A percentile compares a stretch with the other conserved stretches of the same genome.
Evolutionary conservation across 1,139 yeast genomes (phyloP).

Genomic region (Blastobotrys serpentis): DNA sequence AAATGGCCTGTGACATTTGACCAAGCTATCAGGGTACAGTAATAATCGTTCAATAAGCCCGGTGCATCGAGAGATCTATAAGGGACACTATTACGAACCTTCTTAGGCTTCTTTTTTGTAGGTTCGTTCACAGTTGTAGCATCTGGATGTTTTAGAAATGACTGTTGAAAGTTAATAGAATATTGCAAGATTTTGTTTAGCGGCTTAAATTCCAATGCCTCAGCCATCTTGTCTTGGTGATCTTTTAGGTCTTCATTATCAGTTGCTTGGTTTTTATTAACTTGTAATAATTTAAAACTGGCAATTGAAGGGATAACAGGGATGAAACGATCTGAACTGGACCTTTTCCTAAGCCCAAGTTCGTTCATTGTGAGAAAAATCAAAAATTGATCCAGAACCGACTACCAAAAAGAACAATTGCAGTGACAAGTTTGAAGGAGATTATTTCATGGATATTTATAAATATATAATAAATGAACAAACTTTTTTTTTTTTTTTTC

Average conservation of each 20-base stretch:
- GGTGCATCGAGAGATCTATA: constrained; percentile 59
- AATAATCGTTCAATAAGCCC: constrained; percentile 73
- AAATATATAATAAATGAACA: not conserved
- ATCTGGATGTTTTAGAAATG: not conserved
- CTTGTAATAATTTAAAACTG: constrained; percentile 12
- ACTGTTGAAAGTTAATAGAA: not conserved
- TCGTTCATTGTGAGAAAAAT: not conserved
- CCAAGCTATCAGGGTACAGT: constrained; percentile 78
- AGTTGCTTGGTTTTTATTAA: not conserved
- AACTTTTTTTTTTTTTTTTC: not conserved
- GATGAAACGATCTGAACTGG: constrained; percentile 16
- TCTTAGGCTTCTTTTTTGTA: not conserved
- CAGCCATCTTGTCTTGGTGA: constrained; percentile 46
- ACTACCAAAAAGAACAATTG: not conserved
- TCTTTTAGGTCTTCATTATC: constrained; percentile 13
- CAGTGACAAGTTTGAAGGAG: not conserved
- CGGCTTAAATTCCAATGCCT: constrained; percentile 47
- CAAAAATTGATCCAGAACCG: no score
- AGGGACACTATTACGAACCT: constrained; percentile 6
- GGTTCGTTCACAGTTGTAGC: not conserved
- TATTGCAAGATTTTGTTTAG: constrained; percentile 10
- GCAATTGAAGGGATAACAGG: constrained; percentile 12
- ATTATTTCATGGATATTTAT: no score
- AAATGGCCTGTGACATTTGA: constrained; percentile 51
- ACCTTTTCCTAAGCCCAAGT: not conserved